Conservation (phyloP, 2,329 filamentous ascomycete genomes). For the Chrysoporthe cubensis region DNA sequence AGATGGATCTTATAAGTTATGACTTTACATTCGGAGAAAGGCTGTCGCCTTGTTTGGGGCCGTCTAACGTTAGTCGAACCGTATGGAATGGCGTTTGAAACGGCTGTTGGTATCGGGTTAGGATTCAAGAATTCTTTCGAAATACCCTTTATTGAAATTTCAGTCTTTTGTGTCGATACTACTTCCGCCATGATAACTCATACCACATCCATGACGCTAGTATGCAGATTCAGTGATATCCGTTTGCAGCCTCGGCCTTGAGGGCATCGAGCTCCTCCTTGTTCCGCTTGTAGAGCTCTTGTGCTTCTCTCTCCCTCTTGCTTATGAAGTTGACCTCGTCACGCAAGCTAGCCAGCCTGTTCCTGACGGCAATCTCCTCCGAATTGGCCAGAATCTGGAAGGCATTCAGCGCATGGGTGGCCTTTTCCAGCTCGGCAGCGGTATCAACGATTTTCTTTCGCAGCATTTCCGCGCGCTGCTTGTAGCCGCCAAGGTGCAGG, state of each 20-base stretch:
- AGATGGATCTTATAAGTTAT: conserved; percentile 6
- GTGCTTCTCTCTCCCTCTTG: conserved; percentile 83
- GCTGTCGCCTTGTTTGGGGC: neutral
- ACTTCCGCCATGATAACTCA: neutral
- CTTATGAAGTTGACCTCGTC: conserved; percentile 84
- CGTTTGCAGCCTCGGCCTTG: conserved; percentile 41
- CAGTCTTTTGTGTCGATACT: neutral
- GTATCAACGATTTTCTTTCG: conserved; percentile 79
- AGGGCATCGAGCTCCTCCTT: conserved; percentile 78
- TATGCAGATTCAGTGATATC: conserved; percentile 41
- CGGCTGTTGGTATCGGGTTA: neutral
- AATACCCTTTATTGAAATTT: neutral
- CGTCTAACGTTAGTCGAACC: neutral
- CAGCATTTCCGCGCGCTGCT: conserved; percentile 80
- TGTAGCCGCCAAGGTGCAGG: conserved; percentile 86
- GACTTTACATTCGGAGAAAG: neutral
- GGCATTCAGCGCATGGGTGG: conserved; percentile 70
- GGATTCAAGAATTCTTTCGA: neutral
- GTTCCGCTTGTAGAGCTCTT: conserved; percentile 78
- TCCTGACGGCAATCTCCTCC: conserved; percentile 76
- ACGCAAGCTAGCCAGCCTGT: conserved; percentile 73
- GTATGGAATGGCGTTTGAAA: neutral
- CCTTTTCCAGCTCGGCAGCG: conserved; percentile 73
- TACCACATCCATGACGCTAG: neutral
- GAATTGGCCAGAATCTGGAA: conserved; percentile 77